phyloP scores from a whole-genome alignment of 306 rosid species.

The Hippophae rhamnoides region DNA sequence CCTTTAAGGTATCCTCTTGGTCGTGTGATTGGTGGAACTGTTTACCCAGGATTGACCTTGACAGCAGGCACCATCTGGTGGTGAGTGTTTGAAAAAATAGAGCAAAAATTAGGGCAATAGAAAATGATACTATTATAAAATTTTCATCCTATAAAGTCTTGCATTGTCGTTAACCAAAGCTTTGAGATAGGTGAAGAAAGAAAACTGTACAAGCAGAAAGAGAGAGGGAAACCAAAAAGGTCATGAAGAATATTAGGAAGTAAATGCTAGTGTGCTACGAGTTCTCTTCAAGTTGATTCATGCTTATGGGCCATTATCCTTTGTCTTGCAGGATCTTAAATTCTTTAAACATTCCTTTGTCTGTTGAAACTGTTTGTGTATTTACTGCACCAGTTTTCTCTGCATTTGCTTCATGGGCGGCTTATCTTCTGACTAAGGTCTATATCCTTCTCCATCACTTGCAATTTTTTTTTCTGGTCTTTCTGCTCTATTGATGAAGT shows the following conservation, averaged over 20 bases:
- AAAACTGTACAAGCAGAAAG: not conserved
- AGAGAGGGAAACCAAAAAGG: not conserved
- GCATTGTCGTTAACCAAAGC: no score
- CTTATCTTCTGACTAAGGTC: slow-evolving; percentile 84
- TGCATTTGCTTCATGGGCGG: slow-evolving; percentile 95
- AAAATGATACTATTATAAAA: no score
- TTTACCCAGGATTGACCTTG: slow-evolving; percentile 93
- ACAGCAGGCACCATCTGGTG: slow-evolving; percentile 91
- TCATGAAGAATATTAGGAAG: not conserved
- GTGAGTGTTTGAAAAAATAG: slow-evolving; percentile 35
- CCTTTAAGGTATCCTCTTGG: slow-evolving; percentile 95
- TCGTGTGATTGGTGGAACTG: slow-evolving; percentile 97
- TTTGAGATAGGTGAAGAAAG: no score
- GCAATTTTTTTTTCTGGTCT: not conserved
- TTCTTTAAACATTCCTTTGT: slow-evolving; percentile 85
- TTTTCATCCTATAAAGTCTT: no score
- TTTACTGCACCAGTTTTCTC: slow-evolving; percentile 97
- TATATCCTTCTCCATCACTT: slow-evolving; percentile 13
- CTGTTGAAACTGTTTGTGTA: slow-evolving; percentile 96
- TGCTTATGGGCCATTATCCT: slow-evolving; percentile 18
- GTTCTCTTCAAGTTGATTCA: slow-evolving; percentile 9
- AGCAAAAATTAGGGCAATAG: no score
- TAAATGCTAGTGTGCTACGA: not conserved
- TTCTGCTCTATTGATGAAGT: slow-evolving; percentile 17
- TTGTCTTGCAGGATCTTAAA: slow-evolving; percentile 54